Evolutionary conservation across 2,329 filamentous ascomycete species (phyloP), one percentile per base, ranked within the genome.

Genomic region (Dothidotthia symphoricarpi): DNA sequence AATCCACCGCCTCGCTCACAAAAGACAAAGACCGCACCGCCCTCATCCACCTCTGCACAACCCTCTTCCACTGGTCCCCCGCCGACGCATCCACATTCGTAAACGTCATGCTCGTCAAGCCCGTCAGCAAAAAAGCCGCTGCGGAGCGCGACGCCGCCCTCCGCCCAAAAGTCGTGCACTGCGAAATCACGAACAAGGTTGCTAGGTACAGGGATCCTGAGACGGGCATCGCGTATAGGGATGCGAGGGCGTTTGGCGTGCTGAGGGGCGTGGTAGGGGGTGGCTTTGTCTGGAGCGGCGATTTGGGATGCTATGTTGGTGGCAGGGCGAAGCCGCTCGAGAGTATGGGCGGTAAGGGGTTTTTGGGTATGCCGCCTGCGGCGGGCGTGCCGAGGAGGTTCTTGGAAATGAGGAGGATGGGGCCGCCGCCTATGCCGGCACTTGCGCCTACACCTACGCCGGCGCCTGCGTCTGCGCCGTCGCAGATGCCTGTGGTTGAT

Each of bases 291-390:
- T 98, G 88, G 86, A 95, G 89, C 62, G 75, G 75, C 19, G 74
- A 93, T 51, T 68, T 95, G 19, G 89, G 87, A 5, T 86, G 84
- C 12, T 98, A 90, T 78, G 83, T 91, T 4, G 91, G 91, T 0
- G 78, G 75, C 49, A 57, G 59, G 54, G 65, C 55, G 7, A 59
- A 56, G 14, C 53, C 53, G 16, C 47, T 64, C 13, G 49, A 57
- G 34, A 58, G 48, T 17, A 53, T 52, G 49, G 55, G 51, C 6
- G 56, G 54, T 0, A 61, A 57, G 19, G 59, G 60, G 0, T 60
- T 61, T 14, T 16, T 59, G 75, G 72, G 48, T 73, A 71, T 61
- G 71, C 68, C 53, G 80, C 87, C 70, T 0, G 86, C 86, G 7
- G 75, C 75, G 26, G 90, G 89, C 6, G 90, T 95, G 16, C 91